A percentile compares a stretch with the other conserved stretches of the same genome.
These are phyloP conservation scores for Anethum foeniculum DNA, from an alignment of 140 eudicot species.

Conservation along the genomic window DNA sequence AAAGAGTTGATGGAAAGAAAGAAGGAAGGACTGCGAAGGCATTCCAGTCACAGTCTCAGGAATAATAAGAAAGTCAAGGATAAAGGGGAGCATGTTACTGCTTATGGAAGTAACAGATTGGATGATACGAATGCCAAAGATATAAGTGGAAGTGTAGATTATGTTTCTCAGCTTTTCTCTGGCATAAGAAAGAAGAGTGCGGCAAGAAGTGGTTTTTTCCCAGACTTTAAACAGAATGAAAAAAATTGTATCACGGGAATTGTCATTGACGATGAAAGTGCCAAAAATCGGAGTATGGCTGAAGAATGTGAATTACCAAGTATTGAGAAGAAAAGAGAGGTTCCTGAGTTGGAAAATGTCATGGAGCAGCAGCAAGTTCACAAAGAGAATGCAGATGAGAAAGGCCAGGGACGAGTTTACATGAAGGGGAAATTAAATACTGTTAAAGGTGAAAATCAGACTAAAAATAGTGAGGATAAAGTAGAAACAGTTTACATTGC, in stretches of 20 bases:
- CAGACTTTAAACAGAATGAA: conserved; percentile 19
- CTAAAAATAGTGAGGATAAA: conserved; percentile 2
- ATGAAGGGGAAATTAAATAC: conserved; percentile 2
- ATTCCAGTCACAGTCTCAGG: conserved; percentile 36
- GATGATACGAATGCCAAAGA: conserved; percentile 26
- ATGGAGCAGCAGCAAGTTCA: conserved; percentile 17
- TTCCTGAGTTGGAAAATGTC: neutral
- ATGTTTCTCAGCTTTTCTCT: conserved; percentile 20
- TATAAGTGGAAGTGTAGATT: conserved; percentile 13
- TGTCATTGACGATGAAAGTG: conserved; percentile 25
- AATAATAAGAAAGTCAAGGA: conserved; percentile 40
- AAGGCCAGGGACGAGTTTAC: conserved; percentile 14
- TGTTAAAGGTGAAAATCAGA: neutral
- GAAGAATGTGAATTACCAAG: conserved; percentile 21
- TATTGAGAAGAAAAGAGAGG: conserved; percentile 6
- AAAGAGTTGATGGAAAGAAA: conserved; percentile 67
- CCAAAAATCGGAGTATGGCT: conserved; percentile 22
- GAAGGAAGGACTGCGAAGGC: conserved; percentile 41
- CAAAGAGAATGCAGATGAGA: conserved; percentile 21
- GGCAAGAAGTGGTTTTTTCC: conserved; percentile 12
- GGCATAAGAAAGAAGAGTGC: conserved; percentile 20
- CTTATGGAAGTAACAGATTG: conserved; percentile 26
- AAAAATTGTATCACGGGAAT: conserved; percentile 22
- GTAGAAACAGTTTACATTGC: conserved; percentile 8
- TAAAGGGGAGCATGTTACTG: conserved; percentile 21